These are phyloP conservation scores for Globisporangium polare DNA, from an alignment of 352 stramenopile genomes.

Conservation along the genomic window DNA sequence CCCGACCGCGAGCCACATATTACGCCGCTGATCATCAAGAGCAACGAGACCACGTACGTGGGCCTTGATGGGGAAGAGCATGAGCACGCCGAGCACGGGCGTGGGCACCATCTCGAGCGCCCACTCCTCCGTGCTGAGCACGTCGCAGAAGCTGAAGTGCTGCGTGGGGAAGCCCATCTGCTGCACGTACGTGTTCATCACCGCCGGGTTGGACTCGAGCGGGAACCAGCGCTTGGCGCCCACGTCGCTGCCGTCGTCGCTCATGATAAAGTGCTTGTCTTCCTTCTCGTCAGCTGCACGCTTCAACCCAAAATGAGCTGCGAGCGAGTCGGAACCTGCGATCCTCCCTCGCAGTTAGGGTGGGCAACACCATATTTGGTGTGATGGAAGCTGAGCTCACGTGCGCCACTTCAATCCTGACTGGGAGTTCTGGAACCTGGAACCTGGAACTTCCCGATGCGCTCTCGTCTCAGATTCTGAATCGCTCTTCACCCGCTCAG, in stretches of 20 bases:
- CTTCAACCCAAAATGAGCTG: slow-evolving; percentile 12
- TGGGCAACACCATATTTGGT: neutral
- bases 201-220: slow-evolving; percentile 93
- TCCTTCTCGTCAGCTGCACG: neutral
- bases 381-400: too few relatives aligned
- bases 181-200: slow-evolving; percentile 95
- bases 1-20: neutral
- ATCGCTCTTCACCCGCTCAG: too few relatives aligned
- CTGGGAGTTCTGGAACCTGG: too few relatives aligned
- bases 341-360: neutral
- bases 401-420: too few relatives aligned
- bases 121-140: slow-evolving; percentile 96
- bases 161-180: slow-evolving; percentile 91
- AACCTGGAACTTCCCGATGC: too few relatives aligned
- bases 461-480: too few relatives aligned
- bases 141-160: slow-evolving; percentile 90
- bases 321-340: too few relatives aligned
- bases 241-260: slow-evolving; percentile 23
- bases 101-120: slow-evolving; percentile 94
- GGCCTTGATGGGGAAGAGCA: slow-evolving; percentile 95
- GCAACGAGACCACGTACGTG: slow-evolving; percentile 35
- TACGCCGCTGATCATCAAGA: neutral
- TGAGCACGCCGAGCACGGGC: slow-evolving; percentile 91
- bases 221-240: slow-evolving; percentile 83
- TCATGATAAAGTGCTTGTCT: slow-evolving; percentile 29